Evolutionary conservation across 768 basidiomycete species (phyloP), one percentile per base, ranked within the genome.

Genomic region (Hypholoma sublateritium): DNA sequence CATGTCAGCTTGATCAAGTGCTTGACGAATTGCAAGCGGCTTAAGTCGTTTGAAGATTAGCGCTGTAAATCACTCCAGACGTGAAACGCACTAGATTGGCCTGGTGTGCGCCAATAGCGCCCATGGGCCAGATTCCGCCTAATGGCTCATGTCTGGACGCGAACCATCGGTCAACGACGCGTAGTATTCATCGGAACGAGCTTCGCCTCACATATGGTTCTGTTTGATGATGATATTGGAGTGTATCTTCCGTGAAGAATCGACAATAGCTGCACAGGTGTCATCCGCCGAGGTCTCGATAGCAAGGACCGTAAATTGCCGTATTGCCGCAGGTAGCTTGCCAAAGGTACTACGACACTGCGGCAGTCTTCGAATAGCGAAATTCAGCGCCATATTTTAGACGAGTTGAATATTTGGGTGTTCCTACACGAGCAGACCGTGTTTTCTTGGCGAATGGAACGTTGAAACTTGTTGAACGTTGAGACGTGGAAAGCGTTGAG

Each of bases 251-350:
- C 84, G 80, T 7, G 81, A 74, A 1, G 88, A 89, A 17, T 83
- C 81, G 35, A 99, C 89, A 49, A 98, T 78, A 0, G 95, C 89
- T 14, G 88, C 93, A 64, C 94, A 96, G 1, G 94, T 91, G 67
- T 98, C 97, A 70, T 99, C 96, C 13, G 94, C 93, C 12, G 93
- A 95, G 1, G 88, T 87, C 71, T 97, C 95, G 36, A 96, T 65
- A 7, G 84, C 89, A 7, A 92, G 80, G 13, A 91, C 85, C 1
- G 83, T 89, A 65, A 91, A 85, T 21, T 50, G 51, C 32, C 70
- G 70, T 25, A 48, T 39, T 34, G 36, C 24, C 32, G 48, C 25
- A 41, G 44, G 19, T 13, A 44, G 37, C 25, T 24, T 41, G 25
- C n/a, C 12, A 34, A 25, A 21, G 24, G 24, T n/a, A 19, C n/a